Evolutionary conservation across 768 basidiomycete species (phyloP), one percentile per base, ranked within the genome.

Genomic region (Mycena alexandri): DNA sequence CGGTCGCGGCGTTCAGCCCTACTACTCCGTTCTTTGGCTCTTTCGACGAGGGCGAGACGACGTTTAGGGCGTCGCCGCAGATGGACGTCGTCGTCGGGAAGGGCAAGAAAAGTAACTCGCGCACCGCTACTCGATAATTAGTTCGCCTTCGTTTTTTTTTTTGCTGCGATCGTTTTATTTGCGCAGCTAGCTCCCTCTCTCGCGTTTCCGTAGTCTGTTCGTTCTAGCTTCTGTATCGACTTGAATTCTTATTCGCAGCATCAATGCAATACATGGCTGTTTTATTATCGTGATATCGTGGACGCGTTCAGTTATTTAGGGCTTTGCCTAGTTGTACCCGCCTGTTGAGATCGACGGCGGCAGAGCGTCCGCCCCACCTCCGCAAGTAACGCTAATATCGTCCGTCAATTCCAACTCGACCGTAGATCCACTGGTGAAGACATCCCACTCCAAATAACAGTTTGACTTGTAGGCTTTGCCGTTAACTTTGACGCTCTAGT

Each of bases 21-120:
- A 85, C 89, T 13, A 92, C 90, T 13, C 90, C 90, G 13, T 92
- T 90, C 79, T 89, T 91, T 77, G 86, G 86, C 29, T 86, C 87
- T 10, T 90, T 91, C 73, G 77, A 75, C 64, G 67, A 60, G 55
- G 46, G 61, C 47, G 50, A 70, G 48, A 46, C 47, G 44, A 66
- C 59, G 21, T 63, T 68, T 61, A 54, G 66, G 19, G 66, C 3
- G 29, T 3, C 61, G 55, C 36, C 55, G 64, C 64, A 53, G 50
- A 34, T 66, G 55, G 60, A 61, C 17, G 17, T 52, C 51, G 60
- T 3, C 29, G 3, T 29, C 29, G 29, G 38, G 41, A 67, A 63
- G 61, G 48, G 33, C 46, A 68, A 68, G 57, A 68, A 63, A 41
- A 42, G 38, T 16, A 63, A 63, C 51, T 34, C 67, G 50, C 67